Evolutionary conservation across 2,329 filamentous ascomycete species (phyloP).

Genomic region (Trichoderma polysporum): DNA sequence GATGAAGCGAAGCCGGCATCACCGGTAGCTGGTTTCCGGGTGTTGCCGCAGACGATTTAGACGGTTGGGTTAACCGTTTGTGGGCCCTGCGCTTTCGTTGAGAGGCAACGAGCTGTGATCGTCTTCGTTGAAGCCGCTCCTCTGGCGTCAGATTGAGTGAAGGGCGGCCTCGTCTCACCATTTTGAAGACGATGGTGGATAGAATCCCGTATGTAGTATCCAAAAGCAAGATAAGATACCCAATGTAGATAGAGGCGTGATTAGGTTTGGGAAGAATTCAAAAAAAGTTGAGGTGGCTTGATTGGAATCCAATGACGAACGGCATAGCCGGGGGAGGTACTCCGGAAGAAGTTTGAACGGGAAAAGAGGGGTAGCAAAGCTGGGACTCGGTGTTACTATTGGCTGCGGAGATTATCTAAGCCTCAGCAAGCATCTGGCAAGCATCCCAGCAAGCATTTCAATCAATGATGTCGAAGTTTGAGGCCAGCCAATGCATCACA

Average conservation of each 20-base stretch:
- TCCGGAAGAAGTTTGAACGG: background rate
- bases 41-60: background rate
- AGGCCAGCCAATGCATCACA: background rate
- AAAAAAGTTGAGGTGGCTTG: background rate
- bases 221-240: too few relatives aligned
- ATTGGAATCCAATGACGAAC: background rate
- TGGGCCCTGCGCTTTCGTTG: conserved; percentile 15
- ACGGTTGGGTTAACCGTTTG: background rate
- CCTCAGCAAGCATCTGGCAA: background rate
- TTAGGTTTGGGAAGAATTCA: background rate
- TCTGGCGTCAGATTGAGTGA: conserved; percentile 15
- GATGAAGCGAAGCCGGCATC: background rate
- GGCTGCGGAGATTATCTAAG: conserved; percentile 5
- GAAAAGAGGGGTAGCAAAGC: background rate
- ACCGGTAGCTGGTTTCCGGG: background rate
- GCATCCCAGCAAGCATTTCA: background rate
- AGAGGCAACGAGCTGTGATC: conserved; percentile 8
- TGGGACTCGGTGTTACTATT: background rate
- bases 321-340: background rate
- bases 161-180: conserved; percentile 11
- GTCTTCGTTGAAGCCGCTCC: conserved; percentile 10
- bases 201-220: background rate
- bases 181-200: background rate
- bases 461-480: background rate
- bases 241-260: background rate